Conservation (phyloP, 352 stramenopile genomes). For the Phytophthora parvispora region DNA sequence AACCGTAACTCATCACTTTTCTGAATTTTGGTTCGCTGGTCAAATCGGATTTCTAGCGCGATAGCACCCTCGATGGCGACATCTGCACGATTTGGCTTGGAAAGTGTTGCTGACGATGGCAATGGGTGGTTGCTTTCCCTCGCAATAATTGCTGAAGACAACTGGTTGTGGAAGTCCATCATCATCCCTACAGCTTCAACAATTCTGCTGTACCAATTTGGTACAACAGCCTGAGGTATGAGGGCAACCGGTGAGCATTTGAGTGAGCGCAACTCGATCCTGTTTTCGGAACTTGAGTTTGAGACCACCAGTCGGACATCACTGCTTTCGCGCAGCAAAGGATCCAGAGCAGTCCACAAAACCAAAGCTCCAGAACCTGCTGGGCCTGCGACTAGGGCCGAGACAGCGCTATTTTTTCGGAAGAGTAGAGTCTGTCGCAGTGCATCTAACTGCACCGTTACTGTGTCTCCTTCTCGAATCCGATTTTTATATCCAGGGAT, state of each 20-base stretch:
- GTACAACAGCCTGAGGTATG: slow-evolving; percentile 36
- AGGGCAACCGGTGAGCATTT: slow-evolving; percentile 47
- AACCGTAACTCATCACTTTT: slow-evolving; percentile 44
- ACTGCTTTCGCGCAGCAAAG: slow-evolving; percentile 2
- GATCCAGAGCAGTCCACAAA: slow-evolving; percentile 21
- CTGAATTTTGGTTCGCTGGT: slow-evolving; percentile 61
- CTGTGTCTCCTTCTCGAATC: slow-evolving; percentile 49
- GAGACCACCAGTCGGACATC: slow-evolving; percentile 35
- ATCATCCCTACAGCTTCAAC: slow-evolving; percentile 65
- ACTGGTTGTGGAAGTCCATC: slow-evolving; percentile 61
- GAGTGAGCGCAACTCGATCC: slow-evolving; percentile 27
- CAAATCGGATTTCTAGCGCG: slow-evolving; percentile 78
- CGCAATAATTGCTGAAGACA: slow-evolving; percentile 40
- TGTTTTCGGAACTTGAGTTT: slow-evolving; percentile 29
- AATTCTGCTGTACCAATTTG: slow-evolving; percentile 73
- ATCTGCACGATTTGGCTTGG: slow-evolving; percentile 15
- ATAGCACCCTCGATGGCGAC: slow-evolving; percentile 59
- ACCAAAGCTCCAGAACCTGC: slow-evolving; percentile 29
- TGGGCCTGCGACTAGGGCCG: slow-evolving; percentile 23
- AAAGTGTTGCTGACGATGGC: not conserved
- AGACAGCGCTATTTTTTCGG: slow-evolving; percentile 52
- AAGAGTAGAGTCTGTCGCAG: slow-evolving; percentile 34
- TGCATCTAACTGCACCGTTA: slow-evolving; percentile 58
- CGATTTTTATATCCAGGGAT: slow-evolving; percentile 19
- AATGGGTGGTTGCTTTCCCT: slow-evolving; percentile 68